Conservation (phyloP, 2,329 filamentous ascomycete genomes). For the Eutypa lata region DNA sequence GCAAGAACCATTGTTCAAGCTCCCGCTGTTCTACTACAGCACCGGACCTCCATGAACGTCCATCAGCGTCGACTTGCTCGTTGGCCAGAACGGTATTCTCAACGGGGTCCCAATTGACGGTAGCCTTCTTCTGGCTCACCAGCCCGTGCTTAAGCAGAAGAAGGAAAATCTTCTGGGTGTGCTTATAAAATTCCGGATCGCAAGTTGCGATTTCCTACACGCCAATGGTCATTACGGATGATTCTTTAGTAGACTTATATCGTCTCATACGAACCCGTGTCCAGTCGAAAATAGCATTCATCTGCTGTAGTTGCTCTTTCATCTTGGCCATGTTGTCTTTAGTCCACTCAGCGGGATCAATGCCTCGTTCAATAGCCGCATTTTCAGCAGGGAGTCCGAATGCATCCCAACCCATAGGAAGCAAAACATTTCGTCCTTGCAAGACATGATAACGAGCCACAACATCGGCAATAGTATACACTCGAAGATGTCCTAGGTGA, state of each 20-base stretch:
- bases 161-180: slow-evolving; percentile 83
- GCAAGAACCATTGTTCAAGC: slow-evolving; percentile 87
- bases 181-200: slow-evolving; percentile 81
- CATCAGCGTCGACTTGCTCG: slow-evolving; percentile 86
- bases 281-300: slow-evolving; percentile 86
- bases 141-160: slow-evolving; percentile 70
- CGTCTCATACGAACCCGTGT: slow-evolving; percentile 57
- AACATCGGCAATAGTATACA: slow-evolving; percentile 89
- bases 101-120: slow-evolving; percentile 88
- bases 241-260: slow-evolving; percentile 5
- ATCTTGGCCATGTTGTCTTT: slow-evolving; percentile 76
- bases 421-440: slow-evolving; percentile 70
- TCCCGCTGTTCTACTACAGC: slow-evolving; percentile 77
- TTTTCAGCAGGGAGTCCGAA: slow-evolving; percentile 91
- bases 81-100: slow-evolving; percentile 89
- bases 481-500: slow-evolving; percentile 82
- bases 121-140: slow-evolving; percentile 77
- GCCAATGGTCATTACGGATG: slow-evolving; percentile 6
- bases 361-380: slow-evolving; percentile 78
- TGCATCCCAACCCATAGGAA: slow-evolving; percentile 95
- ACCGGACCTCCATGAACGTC: slow-evolving; percentile 82
- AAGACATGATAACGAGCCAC: slow-evolving; percentile 73
- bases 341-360: slow-evolving; percentile 78
- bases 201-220: slow-evolving; percentile 77
- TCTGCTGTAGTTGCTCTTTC: slow-evolving; percentile 74